These are phyloP conservation scores for Trichoderma asperelloides DNA, from an alignment of 495 filamentous ascomycete species.

Conservation along the genomic window DNA sequence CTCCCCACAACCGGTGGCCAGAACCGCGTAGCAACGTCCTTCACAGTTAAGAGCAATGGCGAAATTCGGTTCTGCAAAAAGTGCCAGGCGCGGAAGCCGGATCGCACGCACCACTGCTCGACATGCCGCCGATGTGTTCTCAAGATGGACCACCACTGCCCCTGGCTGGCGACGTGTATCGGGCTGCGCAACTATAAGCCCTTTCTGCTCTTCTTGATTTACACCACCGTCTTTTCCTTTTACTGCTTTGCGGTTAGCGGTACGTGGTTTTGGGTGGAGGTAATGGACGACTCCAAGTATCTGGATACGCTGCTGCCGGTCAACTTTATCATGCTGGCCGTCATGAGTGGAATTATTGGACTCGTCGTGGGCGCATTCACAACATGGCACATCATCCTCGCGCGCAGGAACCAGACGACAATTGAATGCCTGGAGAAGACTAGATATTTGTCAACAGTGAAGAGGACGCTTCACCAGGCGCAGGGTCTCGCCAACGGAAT, in stretches of 20 bases:
- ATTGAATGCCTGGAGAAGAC: constrained; percentile 95
- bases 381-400: constrained; percentile 82
- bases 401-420: constrained; percentile 70
- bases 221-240: constrained; percentile 80
- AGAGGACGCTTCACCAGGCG: constrained; percentile 56
- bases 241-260: constrained; percentile 64
- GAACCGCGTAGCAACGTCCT: constrained; percentile 49
- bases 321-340: constrained; percentile 79
- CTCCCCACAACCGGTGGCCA: constrained; percentile 39
- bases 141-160: constrained; percentile 99
- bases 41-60: constrained; percentile 86
- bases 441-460: constrained; percentile 74
- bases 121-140: constrained; percentile 86
- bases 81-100: constrained; percentile 85
- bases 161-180: constrained; percentile 94
- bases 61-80: constrained; percentile 91
- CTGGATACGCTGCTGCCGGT: constrained; percentile 70
- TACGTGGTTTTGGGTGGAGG: constrained; percentile 72
- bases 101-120: constrained; percentile 93
- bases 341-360: constrained; percentile 83
- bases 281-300: constrained; percentile 53
- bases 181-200: constrained; percentile 92
- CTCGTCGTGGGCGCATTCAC: constrained; percentile 86
- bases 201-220: constrained; percentile 88
- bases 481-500: constrained; percentile 39